phyloP scores from a whole-genome alignment of 1,284 basidiomycete genomes.

The Microstroma glucosiphilum region DNA sequence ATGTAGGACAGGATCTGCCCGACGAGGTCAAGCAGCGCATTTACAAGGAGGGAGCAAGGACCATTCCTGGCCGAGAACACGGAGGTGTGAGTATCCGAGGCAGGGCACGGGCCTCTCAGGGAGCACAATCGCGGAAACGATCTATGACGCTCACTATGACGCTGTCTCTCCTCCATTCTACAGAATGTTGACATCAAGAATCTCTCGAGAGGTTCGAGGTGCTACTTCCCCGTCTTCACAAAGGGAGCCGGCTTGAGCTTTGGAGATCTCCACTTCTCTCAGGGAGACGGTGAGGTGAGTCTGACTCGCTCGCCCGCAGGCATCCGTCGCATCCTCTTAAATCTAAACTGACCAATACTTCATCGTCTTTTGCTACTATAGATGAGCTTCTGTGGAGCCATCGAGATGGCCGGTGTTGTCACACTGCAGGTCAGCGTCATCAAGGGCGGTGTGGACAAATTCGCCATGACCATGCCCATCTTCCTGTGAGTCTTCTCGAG shows the following conservation, averaged over 20 bases:
- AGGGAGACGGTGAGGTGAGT: slow-evolving; percentile 65
- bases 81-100: slow-evolving; percentile 8
- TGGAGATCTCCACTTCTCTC: slow-evolving; percentile 75
- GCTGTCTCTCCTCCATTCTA: not conserved
- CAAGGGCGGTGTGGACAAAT: slow-evolving; percentile 68
- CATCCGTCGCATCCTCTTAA: not conserved
- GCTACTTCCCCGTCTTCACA: slow-evolving; percentile 72
- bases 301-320: not conserved
- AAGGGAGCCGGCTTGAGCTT: slow-evolving; percentile 70
- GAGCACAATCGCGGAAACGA: not conserved
- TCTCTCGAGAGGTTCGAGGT: slow-evolving; percentile 54
- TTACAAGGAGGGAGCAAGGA: slow-evolving; percentile 65
- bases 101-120: not conserved
- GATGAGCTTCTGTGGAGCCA: slow-evolving; percentile 65
- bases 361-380: not conserved
- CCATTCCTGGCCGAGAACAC: slow-evolving; percentile 52
- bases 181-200: slow-evolving; percentile 72
- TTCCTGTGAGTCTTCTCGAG: slow-evolving; percentile 55
- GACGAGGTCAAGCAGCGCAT: slow-evolving; percentile 59
- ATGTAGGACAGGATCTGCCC: slow-evolving; percentile 61
- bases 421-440: slow-evolving; percentile 69
- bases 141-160: not conserved
- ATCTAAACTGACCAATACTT: not conserved
- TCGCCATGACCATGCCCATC: slow-evolving; percentile 68
- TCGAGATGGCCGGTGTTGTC: slow-evolving; percentile 70